phyloP scores from a whole-genome alignment of 2,329 filamentous ascomycete genomes.

The Nigrograna mackinnonii region DNA sequence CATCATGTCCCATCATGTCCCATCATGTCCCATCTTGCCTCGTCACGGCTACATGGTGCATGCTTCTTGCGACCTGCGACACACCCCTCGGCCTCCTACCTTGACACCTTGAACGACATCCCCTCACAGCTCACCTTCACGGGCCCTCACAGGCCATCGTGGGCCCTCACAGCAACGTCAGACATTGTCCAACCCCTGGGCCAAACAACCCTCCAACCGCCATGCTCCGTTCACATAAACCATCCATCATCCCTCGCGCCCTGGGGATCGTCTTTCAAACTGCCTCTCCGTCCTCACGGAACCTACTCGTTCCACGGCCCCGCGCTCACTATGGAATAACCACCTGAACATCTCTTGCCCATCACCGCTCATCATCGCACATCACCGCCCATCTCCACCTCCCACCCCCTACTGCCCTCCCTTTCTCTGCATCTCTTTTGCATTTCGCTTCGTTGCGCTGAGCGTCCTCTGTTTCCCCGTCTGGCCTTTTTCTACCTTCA shows the following conservation, averaged over 20 bases:
- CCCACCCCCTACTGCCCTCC: conserved; percentile 10
- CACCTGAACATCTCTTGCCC: conserved; percentile 29
- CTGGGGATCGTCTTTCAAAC: conserved; percentile 24
- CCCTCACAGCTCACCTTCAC: too few species aligned
- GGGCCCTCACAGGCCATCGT: too few species aligned
- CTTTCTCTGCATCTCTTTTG: too few species aligned
- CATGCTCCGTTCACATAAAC: conserved; percentile 13
- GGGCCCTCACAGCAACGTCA: too few species aligned
- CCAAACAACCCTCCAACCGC: conserved; percentile 19
- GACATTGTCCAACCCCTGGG: too few species aligned
- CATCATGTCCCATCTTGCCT: too few species aligned
- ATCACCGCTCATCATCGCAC: conserved; percentile 18
- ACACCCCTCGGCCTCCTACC: too few species aligned
- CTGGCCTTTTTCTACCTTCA: conserved; percentile 6
- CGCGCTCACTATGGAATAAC: conserved; percentile 25
- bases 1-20: too few species aligned
- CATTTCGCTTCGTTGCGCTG: conserved; percentile 24
- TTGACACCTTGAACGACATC: too few species aligned
- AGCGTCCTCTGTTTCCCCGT: conserved; percentile 22
- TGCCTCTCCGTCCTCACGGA: conserved; percentile 7
- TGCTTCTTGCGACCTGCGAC: too few species aligned
- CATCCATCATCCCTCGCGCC: conserved; percentile 20
- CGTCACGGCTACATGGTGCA: too few species aligned
- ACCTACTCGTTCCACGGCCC: conserved; percentile 5
- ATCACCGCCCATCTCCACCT: conserved; percentile 11